A percentile compares a stretch with the other conserved stretches of the same genome.
Conservation (phyloP, 106 monocot genomes). For the Apostasia ramifera region DNA sequence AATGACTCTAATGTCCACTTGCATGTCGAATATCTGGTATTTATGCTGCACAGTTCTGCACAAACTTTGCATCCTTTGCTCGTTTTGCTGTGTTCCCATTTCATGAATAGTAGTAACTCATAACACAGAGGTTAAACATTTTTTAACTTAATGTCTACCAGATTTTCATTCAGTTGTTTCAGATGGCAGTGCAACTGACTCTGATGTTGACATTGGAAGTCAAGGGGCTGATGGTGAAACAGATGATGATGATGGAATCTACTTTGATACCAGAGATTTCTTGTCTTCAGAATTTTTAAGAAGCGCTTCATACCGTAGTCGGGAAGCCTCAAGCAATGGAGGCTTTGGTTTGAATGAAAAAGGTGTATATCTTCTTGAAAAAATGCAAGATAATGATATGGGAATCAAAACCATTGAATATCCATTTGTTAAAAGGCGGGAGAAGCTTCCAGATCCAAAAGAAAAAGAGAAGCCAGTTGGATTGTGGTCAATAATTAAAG, state of each 20-base stretch:
- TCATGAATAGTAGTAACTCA: too few species aligned
- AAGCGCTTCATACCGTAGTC: slow-evolving; percentile 80
- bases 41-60: too few species aligned
- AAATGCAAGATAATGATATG: slow-evolving; percentile 11
- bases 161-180: slow-evolving; percentile 96
- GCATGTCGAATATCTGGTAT: too few species aligned
- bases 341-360: slow-evolving; percentile 20
- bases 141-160: slow-evolving; percentile 16
- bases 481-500: slow-evolving; percentile 96
- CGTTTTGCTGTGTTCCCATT: too few species aligned
- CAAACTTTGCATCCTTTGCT: too few species aligned
- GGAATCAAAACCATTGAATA: slow-evolving; percentile 37
- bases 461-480: slow-evolving; percentile 95
- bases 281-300: slow-evolving; percentile 75
- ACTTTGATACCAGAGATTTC: slow-evolving; percentile 82
- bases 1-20: too few species aligned
- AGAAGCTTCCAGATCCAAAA: slow-evolving; percentile 84
- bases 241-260: slow-evolving; percentile 77
- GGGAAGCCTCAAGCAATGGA: slow-evolving; percentile 42
- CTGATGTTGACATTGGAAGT: slow-evolving; percentile 93
- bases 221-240: slow-evolving; percentile 81
- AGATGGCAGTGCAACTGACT: slow-evolving; percentile 78
- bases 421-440: slow-evolving; percentile 71
- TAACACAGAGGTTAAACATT: background rate
- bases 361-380: slow-evolving; percentile 12